Evolutionary conservation across 305 asterid species (phyloP).

Genomic region (Galium porrigens): DNA sequence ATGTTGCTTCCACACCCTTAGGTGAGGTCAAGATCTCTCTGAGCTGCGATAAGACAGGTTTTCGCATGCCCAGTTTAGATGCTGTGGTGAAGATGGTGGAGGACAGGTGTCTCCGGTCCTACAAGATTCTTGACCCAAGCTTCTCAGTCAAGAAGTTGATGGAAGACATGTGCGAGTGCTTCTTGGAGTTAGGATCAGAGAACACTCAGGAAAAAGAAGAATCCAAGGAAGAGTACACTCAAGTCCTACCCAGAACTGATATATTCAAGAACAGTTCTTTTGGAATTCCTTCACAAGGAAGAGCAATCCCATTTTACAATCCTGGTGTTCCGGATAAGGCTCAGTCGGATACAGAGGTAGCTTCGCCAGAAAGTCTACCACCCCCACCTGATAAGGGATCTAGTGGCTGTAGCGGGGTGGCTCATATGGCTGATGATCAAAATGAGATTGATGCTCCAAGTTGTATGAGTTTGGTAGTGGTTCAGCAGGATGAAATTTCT

Average conservation of each 20-base stretch:
- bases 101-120: slow-evolving; percentile 34
- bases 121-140: slow-evolving; percentile 27
- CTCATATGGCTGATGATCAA: slow-evolving; percentile 21
- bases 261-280: slow-evolving; percentile 18
- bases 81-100: slow-evolving; percentile 35
- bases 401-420: slow-evolving; percentile 21
- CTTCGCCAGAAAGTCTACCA: slow-evolving; percentile 19
- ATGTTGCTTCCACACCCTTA: slow-evolving; percentile 54
- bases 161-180: slow-evolving; percentile 36
- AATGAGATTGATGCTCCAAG: slow-evolving; percentile 24
- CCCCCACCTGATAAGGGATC: slow-evolving; percentile 21
- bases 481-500: slow-evolving; percentile 22
- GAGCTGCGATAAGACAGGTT: slow-evolving; percentile 27
- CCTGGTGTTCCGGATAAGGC: slow-evolving; percentile 19
- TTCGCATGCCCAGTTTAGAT: slow-evolving; percentile 38
- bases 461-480: slow-evolving; percentile 25
- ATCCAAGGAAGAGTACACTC: too few species aligned
- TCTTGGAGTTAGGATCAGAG: slow-evolving; percentile 38
- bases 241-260: slow-evolving; percentile 19
- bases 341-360: slow-evolving; percentile 24
- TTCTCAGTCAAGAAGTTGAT: slow-evolving; percentile 31
- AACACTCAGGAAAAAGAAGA: slow-evolving; percentile 13
- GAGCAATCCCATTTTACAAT: slow-evolving; percentile 12
- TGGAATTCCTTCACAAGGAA: slow-evolving; percentile 20
- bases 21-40: slow-evolving; percentile 44